Conservation (phyloP, 768 basidiomycete genomes). For the Suillus brevipes region DNA sequence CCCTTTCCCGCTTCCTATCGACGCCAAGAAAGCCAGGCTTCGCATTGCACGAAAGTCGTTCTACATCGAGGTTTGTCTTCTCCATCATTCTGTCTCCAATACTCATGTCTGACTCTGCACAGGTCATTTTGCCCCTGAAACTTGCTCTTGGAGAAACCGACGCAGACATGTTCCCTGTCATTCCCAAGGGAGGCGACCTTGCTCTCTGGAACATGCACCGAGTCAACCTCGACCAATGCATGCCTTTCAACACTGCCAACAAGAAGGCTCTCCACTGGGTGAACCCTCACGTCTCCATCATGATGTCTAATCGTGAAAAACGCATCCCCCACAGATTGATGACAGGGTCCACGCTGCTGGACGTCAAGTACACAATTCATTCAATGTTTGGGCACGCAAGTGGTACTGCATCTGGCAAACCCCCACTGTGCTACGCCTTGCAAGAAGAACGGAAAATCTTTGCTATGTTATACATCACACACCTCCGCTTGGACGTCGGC, state of each 20-base stretch:
- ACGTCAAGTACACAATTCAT: constrained; percentile 36
- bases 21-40: constrained; percentile 36
- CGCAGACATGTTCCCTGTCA: constrained; percentile 30
- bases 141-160: constrained; percentile 16
- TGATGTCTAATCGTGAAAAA: constrained; percentile 35
- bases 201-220: constrained; percentile 40
- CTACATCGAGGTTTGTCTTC: constrained; percentile 40
- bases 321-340: constrained; percentile 17
- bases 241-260: constrained; percentile 28
- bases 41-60: constrained; percentile 56
- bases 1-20: constrained; percentile 46
- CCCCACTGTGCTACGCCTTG: constrained; percentile 14
- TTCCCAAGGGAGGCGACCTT: constrained; percentile 16
- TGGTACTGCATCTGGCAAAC: constrained; percentile 22
- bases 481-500: neutral
- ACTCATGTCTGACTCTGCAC: constrained; percentile 5
- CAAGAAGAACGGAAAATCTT: neutral
- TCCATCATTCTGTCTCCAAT: neutral
- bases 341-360: constrained; percentile 20
- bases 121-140: constrained; percentile 24
- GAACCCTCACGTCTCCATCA: constrained; percentile 28
- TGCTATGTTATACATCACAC: neutral
- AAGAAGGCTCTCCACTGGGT: constrained; percentile 33
- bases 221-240: constrained; percentile 38
- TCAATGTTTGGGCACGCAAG: constrained; percentile 25